phyloP scores from a whole-genome alignment of 2,329 filamentous ascomycete species.

The Westerdykella ornata region DNA sequence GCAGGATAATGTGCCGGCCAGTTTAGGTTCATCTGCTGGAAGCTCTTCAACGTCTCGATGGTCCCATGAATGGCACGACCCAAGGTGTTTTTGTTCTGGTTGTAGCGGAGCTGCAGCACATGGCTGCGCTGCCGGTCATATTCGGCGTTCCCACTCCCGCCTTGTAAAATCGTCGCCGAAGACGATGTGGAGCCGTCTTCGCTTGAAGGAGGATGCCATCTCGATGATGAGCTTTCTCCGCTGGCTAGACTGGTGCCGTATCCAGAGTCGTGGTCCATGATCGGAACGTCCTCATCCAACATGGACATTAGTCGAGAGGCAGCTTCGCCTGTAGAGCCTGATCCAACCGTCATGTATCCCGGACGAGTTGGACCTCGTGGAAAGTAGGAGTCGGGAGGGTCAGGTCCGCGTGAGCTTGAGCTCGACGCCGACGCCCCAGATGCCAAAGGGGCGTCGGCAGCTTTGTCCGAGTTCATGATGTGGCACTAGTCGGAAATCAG shows the following conservation, averaged over 20 bases:
- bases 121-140: constrained; percentile 66
- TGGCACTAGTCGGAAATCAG: constrained; percentile 12
- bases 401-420: constrained; percentile 21
- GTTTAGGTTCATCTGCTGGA: constrained; percentile 81
- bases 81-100: constrained; percentile 82
- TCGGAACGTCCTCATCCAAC: constrained; percentile 69
- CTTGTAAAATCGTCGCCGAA: constrained; percentile 47
- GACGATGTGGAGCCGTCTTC: constrained; percentile 53
- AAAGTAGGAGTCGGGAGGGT: constrained; percentile 18
- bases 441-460: constrained; percentile 14
- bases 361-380: constrained; percentile 40
- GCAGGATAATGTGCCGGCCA: constrained; percentile 97
- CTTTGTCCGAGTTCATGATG: constrained; percentile 28
- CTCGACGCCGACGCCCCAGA: constrained; percentile 19
- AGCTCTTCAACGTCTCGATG: constrained; percentile 70
- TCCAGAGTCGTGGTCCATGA: constrained; percentile 82
- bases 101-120: constrained; percentile 90
- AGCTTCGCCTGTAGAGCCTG: constrained; percentile 72
- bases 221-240: constrained; percentile 51
- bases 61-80: constrained; percentile 80
- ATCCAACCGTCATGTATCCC: constrained; percentile 82
- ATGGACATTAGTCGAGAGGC: constrained; percentile 73
- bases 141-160: constrained; percentile 48
- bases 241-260: constrained; percentile 73
- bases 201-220: constrained; percentile 52